Evolutionary conservation across 345 rosid genomes (phyloP).

Genomic region (Salix suchowensis): DNA sequence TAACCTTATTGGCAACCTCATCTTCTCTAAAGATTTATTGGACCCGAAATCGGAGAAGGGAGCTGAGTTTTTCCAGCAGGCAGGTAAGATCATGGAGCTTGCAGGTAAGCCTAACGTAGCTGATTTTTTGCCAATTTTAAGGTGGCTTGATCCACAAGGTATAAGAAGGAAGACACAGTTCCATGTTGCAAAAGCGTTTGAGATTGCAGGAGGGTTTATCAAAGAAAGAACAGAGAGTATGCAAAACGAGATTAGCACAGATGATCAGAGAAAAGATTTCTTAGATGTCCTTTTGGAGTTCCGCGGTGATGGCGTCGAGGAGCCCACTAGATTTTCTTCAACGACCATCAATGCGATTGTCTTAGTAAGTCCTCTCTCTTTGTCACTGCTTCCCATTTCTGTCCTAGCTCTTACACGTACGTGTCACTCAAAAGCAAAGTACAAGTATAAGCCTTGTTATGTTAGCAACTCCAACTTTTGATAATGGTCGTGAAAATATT

Average conservation of each 20-base stretch:
- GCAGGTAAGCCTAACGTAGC: conserved; percentile 76
- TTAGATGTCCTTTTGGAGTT: conserved; percentile 77
- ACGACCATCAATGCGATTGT: conserved; percentile 63
- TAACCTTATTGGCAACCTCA: conserved; percentile 63
- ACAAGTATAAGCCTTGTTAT: too few species aligned
- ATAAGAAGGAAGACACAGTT: conserved; percentile 56
- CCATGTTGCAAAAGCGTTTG: conserved; percentile 58
- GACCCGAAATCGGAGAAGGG: conserved; percentile 57
- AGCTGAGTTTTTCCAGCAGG: conserved; percentile 52
- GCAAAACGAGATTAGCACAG: background rate
- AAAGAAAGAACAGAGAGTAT: conserved; percentile 43
- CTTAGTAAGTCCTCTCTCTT: conserved; percentile 40
- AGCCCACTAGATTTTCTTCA: conserved; percentile 44
- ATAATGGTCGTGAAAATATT: too few species aligned
- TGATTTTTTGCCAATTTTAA: conserved; percentile 61
- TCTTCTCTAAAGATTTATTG: conserved; percentile 64
- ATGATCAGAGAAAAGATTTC: conserved; percentile 47
- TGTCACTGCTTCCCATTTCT: too few species aligned
- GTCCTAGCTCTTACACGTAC: too few species aligned
- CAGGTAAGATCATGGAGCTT: conserved; percentile 73
- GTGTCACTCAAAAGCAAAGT: too few species aligned
- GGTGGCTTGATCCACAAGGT: conserved; percentile 69
- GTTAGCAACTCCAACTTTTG: too few species aligned
- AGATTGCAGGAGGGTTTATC: conserved; percentile 55
- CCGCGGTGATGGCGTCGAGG: conserved; percentile 50